Conservation (phyloP, 805 yeast genomes). For the Suhomyces sp. region DNA sequence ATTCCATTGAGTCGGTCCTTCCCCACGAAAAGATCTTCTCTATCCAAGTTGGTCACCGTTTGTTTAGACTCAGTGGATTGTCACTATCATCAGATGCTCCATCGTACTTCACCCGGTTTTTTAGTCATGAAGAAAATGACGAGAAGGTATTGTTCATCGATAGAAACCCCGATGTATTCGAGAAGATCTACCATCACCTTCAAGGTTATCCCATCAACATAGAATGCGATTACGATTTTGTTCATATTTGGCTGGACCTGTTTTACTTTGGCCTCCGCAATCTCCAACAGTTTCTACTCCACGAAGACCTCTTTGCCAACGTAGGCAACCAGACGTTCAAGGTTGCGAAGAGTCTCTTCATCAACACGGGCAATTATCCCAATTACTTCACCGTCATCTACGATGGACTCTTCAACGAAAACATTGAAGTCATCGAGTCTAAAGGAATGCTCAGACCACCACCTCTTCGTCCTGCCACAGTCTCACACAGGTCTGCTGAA, state of each 20-base stretch:
- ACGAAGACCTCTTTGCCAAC: constrained; percentile 55
- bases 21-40: constrained; percentile 71
- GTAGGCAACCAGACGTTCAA: constrained; percentile 63
- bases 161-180: constrained; percentile 69
- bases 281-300: constrained; percentile 47
- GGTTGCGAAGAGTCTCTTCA: constrained; percentile 55
- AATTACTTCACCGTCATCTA: constrained; percentile 71
- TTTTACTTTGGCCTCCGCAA: constrained; percentile 65
- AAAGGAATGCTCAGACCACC: constrained; percentile 70
- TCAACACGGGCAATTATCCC: constrained; percentile 66
- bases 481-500: constrained; percentile 50
- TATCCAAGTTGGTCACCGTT: constrained; percentile 64
- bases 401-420: constrained; percentile 51
- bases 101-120: constrained; percentile 78
- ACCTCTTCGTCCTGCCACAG: constrained; percentile 60
- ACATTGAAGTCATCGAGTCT: constrained; percentile 34
- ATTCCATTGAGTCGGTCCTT: constrained; percentile 49
- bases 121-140: constrained; percentile 40
- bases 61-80: constrained; percentile 75
- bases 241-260: constrained; percentile 67
- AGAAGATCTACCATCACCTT: constrained; percentile 64
- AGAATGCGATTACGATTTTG: constrained; percentile 58
- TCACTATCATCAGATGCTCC: constrained; percentile 86
- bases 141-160: constrained; percentile 61
- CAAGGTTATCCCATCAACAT: constrained; percentile 76